These are phyloP conservation scores for Crithidia expoeki DNA, from an alignment of 208 protist genomes.

Conservation along the genomic window DNA sequence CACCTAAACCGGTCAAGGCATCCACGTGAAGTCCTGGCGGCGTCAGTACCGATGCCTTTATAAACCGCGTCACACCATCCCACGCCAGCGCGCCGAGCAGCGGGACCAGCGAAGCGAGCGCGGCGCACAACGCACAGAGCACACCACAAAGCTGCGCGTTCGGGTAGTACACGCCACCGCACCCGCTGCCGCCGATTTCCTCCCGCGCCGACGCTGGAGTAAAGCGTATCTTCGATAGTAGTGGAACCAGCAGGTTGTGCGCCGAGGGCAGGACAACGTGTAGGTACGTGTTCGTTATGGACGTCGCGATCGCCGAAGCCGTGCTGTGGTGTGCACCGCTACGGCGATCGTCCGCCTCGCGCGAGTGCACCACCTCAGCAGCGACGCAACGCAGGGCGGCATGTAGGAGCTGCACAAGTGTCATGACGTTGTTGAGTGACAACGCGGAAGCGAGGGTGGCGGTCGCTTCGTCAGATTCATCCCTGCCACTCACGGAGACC, in stretches of 20 bases:
- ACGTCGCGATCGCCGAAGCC: background rate
- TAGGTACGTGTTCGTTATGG: slow-evolving; percentile 35
- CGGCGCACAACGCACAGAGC: slow-evolving; percentile 47
- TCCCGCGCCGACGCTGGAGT: background rate
- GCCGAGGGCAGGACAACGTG: slow-evolving; percentile 50
- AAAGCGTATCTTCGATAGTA: slow-evolving; percentile 20
- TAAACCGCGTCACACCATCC: slow-evolving; percentile 29
- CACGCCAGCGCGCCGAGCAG: slow-evolving; percentile 42
- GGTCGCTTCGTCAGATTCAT: slow-evolving; percentile 2
- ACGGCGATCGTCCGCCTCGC: slow-evolving; percentile 14
- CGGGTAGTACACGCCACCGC: slow-evolving; percentile 3
- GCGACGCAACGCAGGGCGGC: slow-evolving; percentile 41
- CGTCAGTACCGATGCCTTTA: slow-evolving; percentile 23
- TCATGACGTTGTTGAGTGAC: slow-evolving; percentile 41
- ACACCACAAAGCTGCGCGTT: slow-evolving; percentile 20
- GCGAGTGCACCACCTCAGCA: slow-evolving; percentile 32
- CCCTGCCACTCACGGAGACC: slow-evolving; percentile 3
- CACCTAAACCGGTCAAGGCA: background rate
- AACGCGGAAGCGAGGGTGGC: slow-evolving; percentile 27
- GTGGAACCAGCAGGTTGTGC: slow-evolving; percentile 30
- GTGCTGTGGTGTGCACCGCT: slow-evolving; percentile 3
- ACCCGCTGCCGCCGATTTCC: background rate
- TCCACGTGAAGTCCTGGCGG: background rate
- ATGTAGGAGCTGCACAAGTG: slow-evolving; percentile 46
- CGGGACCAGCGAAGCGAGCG: slow-evolving; percentile 49